Conservation (phyloP, 148 eudicot species). For the Silene uniflora region DNA sequence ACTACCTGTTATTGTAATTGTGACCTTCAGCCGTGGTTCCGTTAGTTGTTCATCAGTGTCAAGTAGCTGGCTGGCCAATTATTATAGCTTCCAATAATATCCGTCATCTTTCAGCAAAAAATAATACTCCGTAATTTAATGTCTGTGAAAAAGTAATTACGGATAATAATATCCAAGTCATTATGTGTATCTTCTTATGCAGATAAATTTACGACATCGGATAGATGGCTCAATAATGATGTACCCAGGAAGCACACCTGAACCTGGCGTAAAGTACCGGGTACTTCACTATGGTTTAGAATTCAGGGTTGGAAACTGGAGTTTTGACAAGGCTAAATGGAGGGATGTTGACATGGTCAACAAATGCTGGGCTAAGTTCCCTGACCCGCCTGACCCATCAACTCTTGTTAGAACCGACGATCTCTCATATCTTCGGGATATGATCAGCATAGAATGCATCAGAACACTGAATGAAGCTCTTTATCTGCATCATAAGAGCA, state of each 20-base stretch:
- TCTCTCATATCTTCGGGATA: constrained; percentile 44
- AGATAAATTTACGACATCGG: constrained; percentile 73
- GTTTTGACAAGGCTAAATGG: constrained; percentile 92
- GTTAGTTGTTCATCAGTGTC: background rate
- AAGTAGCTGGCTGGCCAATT: background rate
- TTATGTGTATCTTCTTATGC: constrained; percentile 27
- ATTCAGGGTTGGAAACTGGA: constrained; percentile 74
- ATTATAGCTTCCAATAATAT: background rate
- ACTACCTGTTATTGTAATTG: no score
- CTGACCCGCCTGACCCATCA: constrained; percentile 76
- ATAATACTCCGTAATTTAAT: no score
- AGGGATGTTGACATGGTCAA: constrained; percentile 59
- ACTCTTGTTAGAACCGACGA: constrained; percentile 46
- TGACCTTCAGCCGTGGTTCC: background rate
- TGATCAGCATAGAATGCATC: constrained; percentile 83
- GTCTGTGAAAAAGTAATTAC: no score
- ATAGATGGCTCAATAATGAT: constrained; percentile 64
- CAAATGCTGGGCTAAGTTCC: constrained; percentile 88
- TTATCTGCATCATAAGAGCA: constrained; percentile 52
- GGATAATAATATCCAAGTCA: background rate
- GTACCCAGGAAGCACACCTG: constrained; percentile 79
- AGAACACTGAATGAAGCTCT: constrained; percentile 69
- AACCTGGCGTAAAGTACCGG: constrained; percentile 54
- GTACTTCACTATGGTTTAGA: constrained; percentile 84
- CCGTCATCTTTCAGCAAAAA: no score